Conservation (phyloP, 2,329 filamentous ascomycete genomes). For the Huntiella abstrusa region DNA sequence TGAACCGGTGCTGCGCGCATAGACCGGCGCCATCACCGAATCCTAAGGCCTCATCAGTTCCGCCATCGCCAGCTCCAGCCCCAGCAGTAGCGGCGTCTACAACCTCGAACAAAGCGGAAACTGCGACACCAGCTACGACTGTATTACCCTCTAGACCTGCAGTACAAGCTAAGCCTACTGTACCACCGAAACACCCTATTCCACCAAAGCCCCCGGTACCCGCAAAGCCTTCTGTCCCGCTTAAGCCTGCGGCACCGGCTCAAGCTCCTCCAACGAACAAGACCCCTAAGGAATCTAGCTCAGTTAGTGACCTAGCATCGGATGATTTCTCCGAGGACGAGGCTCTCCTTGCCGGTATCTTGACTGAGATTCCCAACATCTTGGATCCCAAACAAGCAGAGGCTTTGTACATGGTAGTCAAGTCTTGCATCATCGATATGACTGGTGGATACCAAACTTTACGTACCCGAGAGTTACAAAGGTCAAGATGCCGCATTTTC, state of each 20-base stretch:
- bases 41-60: background rate
- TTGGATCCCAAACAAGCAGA: slow-evolving; percentile 90
- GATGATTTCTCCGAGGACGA: slow-evolving; percentile 53
- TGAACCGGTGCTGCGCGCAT: slow-evolving; percentile 8
- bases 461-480: slow-evolving; percentile 55
- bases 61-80: slow-evolving; percentile 6
- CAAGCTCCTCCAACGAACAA: no score
- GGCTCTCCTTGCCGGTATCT: slow-evolving; percentile 59
- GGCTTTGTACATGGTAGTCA: slow-evolving; percentile 90
- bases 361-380: slow-evolving; percentile 89
- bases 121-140: background rate
- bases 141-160: no score
- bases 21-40: slow-evolving; percentile 4
- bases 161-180: no score
- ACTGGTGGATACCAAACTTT: slow-evolving; percentile 25
- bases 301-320: slow-evolving; percentile 27
- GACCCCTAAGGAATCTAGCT: slow-evolving; percentile 9
- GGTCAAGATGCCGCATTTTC: slow-evolving; percentile 74
- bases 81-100: background rate
- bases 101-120: slow-evolving; percentile 4
- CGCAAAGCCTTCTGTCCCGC: no score
- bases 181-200: no score
- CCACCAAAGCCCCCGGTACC: no score
- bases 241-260: no score
- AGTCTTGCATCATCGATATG: slow-evolving; percentile 81